Percentiles rank a stretch among this genome's conserved stretches.
These are phyloP conservation scores for Plasmodium billcollinsi DNA, from an alignment of 169 alveolate genomes.

Conservation along the genomic window DNA sequence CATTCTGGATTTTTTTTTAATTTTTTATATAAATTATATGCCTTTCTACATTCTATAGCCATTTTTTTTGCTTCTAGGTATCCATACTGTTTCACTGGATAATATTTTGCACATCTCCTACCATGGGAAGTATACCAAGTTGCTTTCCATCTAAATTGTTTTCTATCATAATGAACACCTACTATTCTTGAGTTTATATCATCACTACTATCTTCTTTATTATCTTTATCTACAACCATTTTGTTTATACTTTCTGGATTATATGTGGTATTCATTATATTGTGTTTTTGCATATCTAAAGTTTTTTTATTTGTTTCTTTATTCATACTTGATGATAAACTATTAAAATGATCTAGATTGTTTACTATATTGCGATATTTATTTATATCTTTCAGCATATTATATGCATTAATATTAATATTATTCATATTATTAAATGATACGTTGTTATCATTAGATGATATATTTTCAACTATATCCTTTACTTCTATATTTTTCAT, in stretches of 20 bases:
- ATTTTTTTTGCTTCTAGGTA: constrained; percentile 83
- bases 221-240: constrained; percentile 9
- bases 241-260: not conserved
- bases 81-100: constrained; percentile 84
- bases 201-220: constrained; percentile 67
- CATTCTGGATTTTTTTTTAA: constrained; percentile 41
- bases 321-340: not conserved
- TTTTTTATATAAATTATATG: constrained; percentile 50
- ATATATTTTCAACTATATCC: not conserved
- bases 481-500: not conserved
- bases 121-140: constrained; percentile 85
- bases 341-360: not conserved
- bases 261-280: constrained; percentile 15
- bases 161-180: constrained; percentile 85
- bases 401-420: constrained; percentile 2
- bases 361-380: constrained; percentile 35
- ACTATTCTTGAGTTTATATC: constrained; percentile 78
- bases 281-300: not conserved
- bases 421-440: not conserved
- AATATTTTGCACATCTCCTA: constrained; percentile 81
- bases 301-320: not conserved
- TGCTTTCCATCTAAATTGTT: constrained; percentile 86
- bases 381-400: constrained; percentile 5
- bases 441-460: not conserved
- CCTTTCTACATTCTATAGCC: constrained; percentile 81